phyloP scores from a whole-genome alignment of 129 eudicot species.

The Flaveria brownii region DNA sequence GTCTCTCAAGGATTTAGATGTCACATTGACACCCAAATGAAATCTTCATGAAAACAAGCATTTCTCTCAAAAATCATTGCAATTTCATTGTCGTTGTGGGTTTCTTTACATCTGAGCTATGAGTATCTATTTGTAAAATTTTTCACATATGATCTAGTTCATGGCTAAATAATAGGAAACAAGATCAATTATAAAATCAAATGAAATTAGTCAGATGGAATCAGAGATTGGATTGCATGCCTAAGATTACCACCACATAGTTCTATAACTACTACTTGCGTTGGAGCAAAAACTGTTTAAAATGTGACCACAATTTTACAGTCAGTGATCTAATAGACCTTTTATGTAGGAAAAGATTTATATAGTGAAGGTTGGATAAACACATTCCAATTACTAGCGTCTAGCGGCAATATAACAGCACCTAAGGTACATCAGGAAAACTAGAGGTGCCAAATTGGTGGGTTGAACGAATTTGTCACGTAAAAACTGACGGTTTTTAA shows the following conservation, averaged over 20 bases:
- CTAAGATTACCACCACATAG: no score
- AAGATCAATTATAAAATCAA: neutral
- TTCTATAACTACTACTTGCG: no score
- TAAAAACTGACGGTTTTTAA: neutral
- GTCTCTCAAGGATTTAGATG: neutral
- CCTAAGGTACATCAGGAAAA: neutral
- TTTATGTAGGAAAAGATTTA: neutral
- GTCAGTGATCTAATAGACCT: neutral
- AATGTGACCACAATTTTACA: neutral
- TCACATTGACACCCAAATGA: neutral
- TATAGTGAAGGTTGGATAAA: neutral
- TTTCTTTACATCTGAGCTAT: neutral
- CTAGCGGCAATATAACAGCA: neutral
- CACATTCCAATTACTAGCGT: neutral
- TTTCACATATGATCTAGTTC: neutral
- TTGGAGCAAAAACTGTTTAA: neutral
- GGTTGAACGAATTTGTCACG: neutral
- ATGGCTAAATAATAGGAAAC: neutral
- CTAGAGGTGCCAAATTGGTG: neutral
- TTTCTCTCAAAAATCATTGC: neutral
- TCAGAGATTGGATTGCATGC: neutral
- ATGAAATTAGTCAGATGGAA: neutral
- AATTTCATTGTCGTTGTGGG: neutral
- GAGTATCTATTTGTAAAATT: neutral
- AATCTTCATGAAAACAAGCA: neutral